These are phyloP conservation scores for Sclerotinia glacialis DNA, from an alignment of 2,329 filamentous ascomycete genomes.

Conservation along the genomic window DNA sequence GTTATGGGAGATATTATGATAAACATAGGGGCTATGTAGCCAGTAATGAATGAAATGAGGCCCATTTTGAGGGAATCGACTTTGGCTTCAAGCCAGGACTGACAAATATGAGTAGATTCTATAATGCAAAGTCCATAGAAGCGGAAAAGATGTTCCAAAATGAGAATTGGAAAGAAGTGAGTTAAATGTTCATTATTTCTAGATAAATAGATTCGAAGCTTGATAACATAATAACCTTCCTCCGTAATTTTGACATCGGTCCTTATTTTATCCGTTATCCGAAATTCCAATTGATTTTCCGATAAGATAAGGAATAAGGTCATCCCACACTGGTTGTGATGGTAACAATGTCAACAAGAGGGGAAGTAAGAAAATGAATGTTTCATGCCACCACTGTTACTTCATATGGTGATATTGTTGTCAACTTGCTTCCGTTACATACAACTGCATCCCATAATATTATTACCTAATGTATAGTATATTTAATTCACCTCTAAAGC, in stretches of 20 bases:
- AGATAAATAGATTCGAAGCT: not conserved
- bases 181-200: slow-evolving; percentile 6
- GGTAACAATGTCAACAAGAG: slow-evolving; percentile 13
- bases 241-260: not conserved
- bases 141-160: not conserved
- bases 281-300: not conserved
- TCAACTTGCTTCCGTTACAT: not conserved
- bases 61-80: slow-evolving; percentile 32
- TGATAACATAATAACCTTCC: slow-evolving; percentile 17
- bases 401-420: not conserved
- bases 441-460: not conserved
- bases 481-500: slow-evolving; percentile 20
- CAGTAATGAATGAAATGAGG: slow-evolving; percentile 44
- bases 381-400: not conserved
- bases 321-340: slow-evolving; percentile 2
- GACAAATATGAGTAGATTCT: slow-evolving; percentile 10
- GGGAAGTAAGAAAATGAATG: not conserved
- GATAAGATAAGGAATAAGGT: slow-evolving; percentile 10
- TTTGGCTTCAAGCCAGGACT: slow-evolving; percentile 9
- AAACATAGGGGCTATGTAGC: slow-evolving; percentile 60
- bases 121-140: slow-evolving; percentile 19
- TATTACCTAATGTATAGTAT: not conserved
- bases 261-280: not conserved
- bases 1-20: slow-evolving; percentile 61
- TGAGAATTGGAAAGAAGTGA: slow-evolving; percentile 4